Base-by-base conservation (phyloP, 225 moss, liverwort and hornwort species). In the Straminergon stramineum region DNA sequence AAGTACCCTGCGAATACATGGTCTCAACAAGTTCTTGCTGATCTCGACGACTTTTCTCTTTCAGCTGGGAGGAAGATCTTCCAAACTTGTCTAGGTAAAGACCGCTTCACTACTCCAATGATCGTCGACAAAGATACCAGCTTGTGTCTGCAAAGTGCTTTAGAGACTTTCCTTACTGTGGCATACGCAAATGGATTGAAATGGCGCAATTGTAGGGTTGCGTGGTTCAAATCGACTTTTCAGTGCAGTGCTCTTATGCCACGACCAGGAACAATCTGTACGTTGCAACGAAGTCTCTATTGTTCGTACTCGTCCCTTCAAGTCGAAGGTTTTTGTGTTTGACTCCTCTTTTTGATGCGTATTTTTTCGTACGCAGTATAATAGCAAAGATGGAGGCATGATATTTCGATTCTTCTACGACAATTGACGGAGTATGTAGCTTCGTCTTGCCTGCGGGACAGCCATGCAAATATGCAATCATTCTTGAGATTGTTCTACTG, bases 81-180 rank as follows among this genome's bases (percentile, higher is more conserved):
- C 71, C 87, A 88, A 92, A 80, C 95, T 95, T 61, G 90, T 94
- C 63, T 89, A 97, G 94, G 96, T 95, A 92, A 89, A 48, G 86
- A 75, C 76, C 45, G 74, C 86, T 74, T 63, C 87, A 83, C 80
- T 67, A 45, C 79, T 87, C 45, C 57, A 81, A 84, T 80, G 88
- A 76, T 81, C 85, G 60, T 88, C 53, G 58, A 56, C 87, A 48
- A 26, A 63, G 51, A 69, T 87, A 19, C 62, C 63, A 67, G 66
- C 76, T 93, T 81, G 35, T 75, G 71, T 67, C 30, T 86, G 81
- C 62, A 24, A 67, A 88, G 21, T 89, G 55, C 75, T 60, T 78
- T 75, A 24, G 30, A 68, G 77, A 88, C 78, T 79, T 85, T 77
- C 82, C 55, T 56, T 64, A 39, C 51, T 84, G 79, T 74, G 57